phyloP scores from a whole-genome alignment of 2,329 filamentous ascomycete genomes.

The Microdochium nivale region DNA sequence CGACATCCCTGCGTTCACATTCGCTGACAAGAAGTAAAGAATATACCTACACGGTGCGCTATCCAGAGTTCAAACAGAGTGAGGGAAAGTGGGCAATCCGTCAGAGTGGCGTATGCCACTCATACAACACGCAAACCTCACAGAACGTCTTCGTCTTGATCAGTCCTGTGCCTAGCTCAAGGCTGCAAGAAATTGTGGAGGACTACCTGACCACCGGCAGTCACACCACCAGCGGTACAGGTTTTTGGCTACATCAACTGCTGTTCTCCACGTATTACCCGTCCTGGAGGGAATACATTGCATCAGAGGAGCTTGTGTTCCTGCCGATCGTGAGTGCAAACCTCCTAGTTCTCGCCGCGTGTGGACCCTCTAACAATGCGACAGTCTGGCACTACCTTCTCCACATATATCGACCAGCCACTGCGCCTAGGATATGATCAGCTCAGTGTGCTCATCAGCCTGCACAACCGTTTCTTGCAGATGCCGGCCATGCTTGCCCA shows the following conservation, averaged over 20 bases:
- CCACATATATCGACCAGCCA: conserved; percentile 17
- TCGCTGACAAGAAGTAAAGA: conserved; percentile 9
- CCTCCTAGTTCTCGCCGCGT: background rate
- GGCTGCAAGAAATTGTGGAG: conserved; percentile 8
- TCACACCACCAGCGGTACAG: background rate
- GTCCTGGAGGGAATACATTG: conserved; percentile 15
- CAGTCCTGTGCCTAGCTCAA: conserved; percentile 15
- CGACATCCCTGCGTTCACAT: background rate
- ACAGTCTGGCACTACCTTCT: conserved; percentile 16
- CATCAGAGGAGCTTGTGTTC: conserved; percentile 11
- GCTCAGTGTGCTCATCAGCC: conserved; percentile 13
- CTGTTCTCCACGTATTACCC: conserved; percentile 14
- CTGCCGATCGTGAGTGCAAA: conserved; percentile 12
- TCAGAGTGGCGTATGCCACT: conserved; percentile 17
- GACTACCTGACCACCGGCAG: conserved; percentile 2
- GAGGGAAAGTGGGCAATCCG: conserved; percentile 15
- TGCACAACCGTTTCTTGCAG: conserved; percentile 16
- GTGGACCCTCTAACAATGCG: background rate
- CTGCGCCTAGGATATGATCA: conserved; percentile 17
- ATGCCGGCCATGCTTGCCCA: conserved; percentile 10
- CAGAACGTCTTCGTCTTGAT: conserved; percentile 14
- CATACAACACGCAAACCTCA: conserved; percentile 10
- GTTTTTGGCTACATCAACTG: conserved; percentile 12
- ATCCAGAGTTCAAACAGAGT: conserved; percentile 16
- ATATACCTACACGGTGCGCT: conserved; percentile 16